Evolutionary conservation across 2,329 filamentous ascomycete genomes (phyloP).

Genomic region (Cryphonectria radicalis): DNA sequence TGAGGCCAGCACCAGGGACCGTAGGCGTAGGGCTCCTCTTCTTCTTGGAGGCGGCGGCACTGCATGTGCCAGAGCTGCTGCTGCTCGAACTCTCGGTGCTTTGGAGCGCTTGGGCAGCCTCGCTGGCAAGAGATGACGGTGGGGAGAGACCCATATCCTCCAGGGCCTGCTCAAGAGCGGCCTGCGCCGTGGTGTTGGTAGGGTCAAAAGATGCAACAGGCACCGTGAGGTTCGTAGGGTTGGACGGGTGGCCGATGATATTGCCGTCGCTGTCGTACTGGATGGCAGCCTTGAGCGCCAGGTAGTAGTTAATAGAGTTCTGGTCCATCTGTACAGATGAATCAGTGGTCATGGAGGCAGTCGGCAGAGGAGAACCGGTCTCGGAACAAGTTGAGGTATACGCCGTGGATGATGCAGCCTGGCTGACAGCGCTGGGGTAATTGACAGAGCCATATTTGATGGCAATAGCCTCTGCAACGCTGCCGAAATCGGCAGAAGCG

Average conservation of each 20-base stretch:
- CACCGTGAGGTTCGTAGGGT: slow-evolving; percentile 3
- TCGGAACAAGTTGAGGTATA: slow-evolving; percentile 6
- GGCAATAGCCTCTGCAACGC: background rate
- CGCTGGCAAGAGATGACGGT: background rate
- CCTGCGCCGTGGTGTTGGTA: slow-evolving; percentile 2
- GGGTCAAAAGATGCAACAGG: background rate
- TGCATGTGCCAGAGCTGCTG: slow-evolving; percentile 3
- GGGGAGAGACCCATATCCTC: slow-evolving; percentile 1
- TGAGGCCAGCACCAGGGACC: background rate
- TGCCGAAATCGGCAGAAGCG: background rate
- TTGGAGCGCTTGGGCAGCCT: background rate
- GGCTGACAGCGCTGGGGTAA: background rate
- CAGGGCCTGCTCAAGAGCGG: slow-evolving; percentile 2
- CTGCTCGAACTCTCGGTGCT: background rate
- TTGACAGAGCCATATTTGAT: slow-evolving; percentile 7
- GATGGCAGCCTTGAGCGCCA: background rate
- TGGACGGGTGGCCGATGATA: slow-evolving; percentile 6
- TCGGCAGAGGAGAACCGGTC: background rate
- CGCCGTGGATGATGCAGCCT: background rate
- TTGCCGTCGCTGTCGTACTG: slow-evolving; percentile 7
- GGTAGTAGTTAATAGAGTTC: background rate
- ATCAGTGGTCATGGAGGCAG: background rate
- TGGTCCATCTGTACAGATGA: slow-evolving; percentile 3
- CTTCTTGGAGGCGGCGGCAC: background rate
- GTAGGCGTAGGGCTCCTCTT: background rate